Base-by-base conservation (phyloP, 1,139 yeast genomes). In the Hyphopichia pseudoburtonii region DNA sequence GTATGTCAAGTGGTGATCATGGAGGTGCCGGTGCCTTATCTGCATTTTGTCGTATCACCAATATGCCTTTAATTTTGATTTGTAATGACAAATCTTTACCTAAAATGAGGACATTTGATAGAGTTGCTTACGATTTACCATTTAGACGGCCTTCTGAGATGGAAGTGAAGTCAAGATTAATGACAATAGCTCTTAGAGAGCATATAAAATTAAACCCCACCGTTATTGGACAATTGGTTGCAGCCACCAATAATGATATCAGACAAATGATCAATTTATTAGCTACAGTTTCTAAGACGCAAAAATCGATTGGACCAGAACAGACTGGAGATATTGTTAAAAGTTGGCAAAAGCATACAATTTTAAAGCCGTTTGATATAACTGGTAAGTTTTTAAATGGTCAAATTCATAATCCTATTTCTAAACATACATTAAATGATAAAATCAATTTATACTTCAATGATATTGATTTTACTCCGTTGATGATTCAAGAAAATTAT, bases 1-100 rank as follows among this genome's bases (percentile, higher is more conserved):
- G 99, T 48, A 92, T 94, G 98, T 87, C 96, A 30, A 89, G 95
- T 52, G 99, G 99, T 46, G 99, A 94, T 60, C 83, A 94, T 52
- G 99, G 98, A 45, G 99, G 99, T 46, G 96, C 94, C 16, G 97
- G 97, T 18, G 95, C 92, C 41, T 74, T 94, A 64, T 90, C 97
- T 0, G 82, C 84, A 31, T 84, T 88, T 50, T 92, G 97, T 57
- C 75, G 84, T 30, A 82, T 80, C 33, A 89, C 98, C 1, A 74
- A 81, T 36, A 86, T 92, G 55, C 98, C 99, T 11, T 76, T 94
- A 67, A 88, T 94, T 44, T 72, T 92, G 38, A 89, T 94, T 44
- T 92, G 98, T 68, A 94, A 94, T 61, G 99, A 94, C 56, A 82
- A 88, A 47, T 76, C 87, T 9, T 70, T 88, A 43, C 97, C 97